phyloP scores from a whole-genome alignment of 2,329 filamentous ascomycete genomes.

The Pseudogymnoascus sp. region DNA sequence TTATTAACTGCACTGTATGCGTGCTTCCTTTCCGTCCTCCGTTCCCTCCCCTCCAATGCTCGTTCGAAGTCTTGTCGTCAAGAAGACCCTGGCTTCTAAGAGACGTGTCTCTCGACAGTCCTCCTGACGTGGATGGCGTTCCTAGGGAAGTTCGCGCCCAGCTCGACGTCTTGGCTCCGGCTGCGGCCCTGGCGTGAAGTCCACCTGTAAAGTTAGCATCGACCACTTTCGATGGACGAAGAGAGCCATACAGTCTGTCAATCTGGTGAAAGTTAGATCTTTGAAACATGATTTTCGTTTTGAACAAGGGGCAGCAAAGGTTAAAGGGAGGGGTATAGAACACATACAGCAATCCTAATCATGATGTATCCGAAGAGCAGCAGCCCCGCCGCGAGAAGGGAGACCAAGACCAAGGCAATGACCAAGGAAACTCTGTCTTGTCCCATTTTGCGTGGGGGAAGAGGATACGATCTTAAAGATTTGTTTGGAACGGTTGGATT shows the following conservation, averaged over 20 bases:
- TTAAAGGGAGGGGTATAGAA: not conserved
- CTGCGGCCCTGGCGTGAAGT: too few relatives aligned
- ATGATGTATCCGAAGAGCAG: too few relatives aligned
- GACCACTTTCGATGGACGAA: not conserved
- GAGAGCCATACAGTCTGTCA: not conserved
- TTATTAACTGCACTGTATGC: not conserved
- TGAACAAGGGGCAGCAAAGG: not conserved
- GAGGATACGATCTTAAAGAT: not conserved
- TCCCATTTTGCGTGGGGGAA: not conserved
- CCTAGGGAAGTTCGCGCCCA: too few relatives aligned
- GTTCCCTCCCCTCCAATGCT: not conserved
- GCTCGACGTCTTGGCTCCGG: too few relatives aligned
- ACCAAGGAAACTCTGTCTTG: too few relatives aligned
- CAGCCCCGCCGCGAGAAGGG: too few relatives aligned
- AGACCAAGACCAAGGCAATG: too few relatives aligned
- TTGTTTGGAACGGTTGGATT: not conserved
- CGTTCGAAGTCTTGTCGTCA: not conserved
- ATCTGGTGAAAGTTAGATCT: not conserved
- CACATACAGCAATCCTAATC: not conserved
- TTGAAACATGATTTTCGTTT: not conserved
- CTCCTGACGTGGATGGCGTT: too few relatives aligned
- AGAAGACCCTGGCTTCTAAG: not conserved
- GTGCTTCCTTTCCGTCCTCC: not conserved
- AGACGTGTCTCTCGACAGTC: too few relatives aligned
- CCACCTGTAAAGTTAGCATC: not conserved